A percentile compares a stretch with the other conserved stretches of the same genome.
Conservation (phyloP, 257 asterid species). For the Solanum pinnatisectum region DNA sequence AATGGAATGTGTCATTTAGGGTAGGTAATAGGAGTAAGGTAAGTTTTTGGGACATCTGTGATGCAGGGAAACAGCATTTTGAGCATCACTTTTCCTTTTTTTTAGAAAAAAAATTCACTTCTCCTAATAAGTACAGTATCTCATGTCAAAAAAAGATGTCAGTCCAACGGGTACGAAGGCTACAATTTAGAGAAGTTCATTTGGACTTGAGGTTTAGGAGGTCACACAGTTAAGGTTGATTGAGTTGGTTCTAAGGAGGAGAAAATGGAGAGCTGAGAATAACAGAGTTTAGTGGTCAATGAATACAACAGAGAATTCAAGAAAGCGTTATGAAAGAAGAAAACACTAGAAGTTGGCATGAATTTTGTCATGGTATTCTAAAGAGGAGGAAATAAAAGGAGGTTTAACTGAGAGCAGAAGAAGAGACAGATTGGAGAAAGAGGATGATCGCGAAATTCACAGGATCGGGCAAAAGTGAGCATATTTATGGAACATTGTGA, state of each 20-base stretch:
- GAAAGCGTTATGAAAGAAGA: too few relatives aligned
- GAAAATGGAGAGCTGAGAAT: too few relatives aligned
- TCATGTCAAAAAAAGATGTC: background rate
- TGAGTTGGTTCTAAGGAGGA: background rate
- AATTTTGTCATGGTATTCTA: too few relatives aligned
- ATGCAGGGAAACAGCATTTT: background rate
- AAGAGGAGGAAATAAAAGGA: too few relatives aligned
- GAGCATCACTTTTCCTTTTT: background rate
- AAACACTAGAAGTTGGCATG: too few relatives aligned
- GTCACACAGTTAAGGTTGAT: background rate
- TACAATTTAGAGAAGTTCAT: background rate
- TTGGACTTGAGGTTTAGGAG: background rate
- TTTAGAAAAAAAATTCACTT: background rate
- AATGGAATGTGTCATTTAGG: background rate
- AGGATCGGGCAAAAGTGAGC: too few relatives aligned
- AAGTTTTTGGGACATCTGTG: background rate
- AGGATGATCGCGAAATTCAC: too few relatives aligned
- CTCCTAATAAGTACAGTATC: background rate
- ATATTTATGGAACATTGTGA: too few relatives aligned
- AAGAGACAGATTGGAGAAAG: too few relatives aligned
- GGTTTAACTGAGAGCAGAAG: too few relatives aligned
- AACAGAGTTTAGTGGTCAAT: too few relatives aligned
- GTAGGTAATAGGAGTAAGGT: background rate
- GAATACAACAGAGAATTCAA: too few relatives aligned
- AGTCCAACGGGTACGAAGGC: background rate